Evolutionary conservation across 768 basidiomycete genomes (phyloP), one percentile per base, ranked within the genome.

Genomic region (Mycena galericulata): DNA sequence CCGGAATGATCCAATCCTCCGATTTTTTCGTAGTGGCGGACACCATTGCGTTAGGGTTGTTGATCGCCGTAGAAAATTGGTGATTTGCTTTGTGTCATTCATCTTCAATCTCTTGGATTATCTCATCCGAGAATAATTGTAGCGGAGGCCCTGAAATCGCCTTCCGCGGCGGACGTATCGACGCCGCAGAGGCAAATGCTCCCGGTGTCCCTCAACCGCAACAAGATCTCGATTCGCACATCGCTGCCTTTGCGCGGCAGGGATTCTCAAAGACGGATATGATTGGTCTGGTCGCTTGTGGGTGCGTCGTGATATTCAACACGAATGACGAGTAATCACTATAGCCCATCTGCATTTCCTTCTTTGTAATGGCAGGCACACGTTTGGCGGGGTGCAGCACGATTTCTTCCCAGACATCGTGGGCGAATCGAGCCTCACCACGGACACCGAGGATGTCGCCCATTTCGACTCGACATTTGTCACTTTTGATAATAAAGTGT

Each of bases 91-190:
- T 4, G 2, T 22, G 38, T 15, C n/a, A n/a, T n/a, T n/a, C n/a
- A n/a, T n/a, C n/a, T 20, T 2, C 5, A 18, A 5, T n/a, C 32
- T 12, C 32, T 45, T 11, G 14, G 4, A 9, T 54, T 7, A 18
- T 36, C 30, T 24, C 11, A 10, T 54, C 3, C 15, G 2, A 41
- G 4, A 2, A 4, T 29, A 18, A 14, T 56, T 14, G 2, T 29
- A 53, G 67, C 17, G 62, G 56, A 3, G 67, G 67, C 17, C 67
- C 67, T 1, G 57, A 63, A 34, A 64, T 69, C 14, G 55, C 62
- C 1, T 69, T 69, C 45, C 67, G 67, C 17, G 67, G 61, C 11
- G 67, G 67, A 46, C 67, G 67, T 6, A n/a, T 69, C 3, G 67
- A 69, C 40, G 55, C 67, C 2, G 26, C 26, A 5, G 60, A 45